A percentile compares a stretch with the other conserved stretches of the same genome.
Evolutionary conservation across 495 filamentous ascomycete genomes (phyloP).

Genomic region (Pseudoneurospora amorphoporcata): DNA sequence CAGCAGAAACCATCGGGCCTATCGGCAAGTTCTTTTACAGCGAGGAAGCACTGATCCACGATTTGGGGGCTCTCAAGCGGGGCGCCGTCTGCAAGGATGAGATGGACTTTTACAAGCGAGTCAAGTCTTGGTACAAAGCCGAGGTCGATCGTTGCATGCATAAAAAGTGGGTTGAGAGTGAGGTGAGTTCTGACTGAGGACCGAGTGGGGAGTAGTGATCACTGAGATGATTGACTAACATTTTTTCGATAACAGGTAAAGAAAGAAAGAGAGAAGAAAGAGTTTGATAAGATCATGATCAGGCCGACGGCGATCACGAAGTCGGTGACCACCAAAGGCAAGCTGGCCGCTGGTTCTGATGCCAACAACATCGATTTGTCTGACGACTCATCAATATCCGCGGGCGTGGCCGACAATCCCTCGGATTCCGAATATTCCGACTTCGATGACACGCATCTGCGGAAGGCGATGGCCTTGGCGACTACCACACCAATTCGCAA

Average conservation of each 20-base stretch:
- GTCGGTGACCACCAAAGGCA: not conserved
- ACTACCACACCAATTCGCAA: not conserved
- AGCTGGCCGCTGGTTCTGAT: not conserved
- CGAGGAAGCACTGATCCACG: conserved; percentile 11
- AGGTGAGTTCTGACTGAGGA: not conserved
- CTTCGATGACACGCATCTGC: not conserved
- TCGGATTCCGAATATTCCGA: not conserved
- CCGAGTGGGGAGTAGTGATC: not conserved
- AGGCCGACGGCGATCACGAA: not conserved
- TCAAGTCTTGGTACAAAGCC: conserved; percentile 23
- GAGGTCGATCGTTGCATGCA: conserved; percentile 17
- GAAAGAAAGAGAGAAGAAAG: not conserved
- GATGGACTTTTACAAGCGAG: conserved; percentile 15
- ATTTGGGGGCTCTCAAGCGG: conserved; percentile 11
- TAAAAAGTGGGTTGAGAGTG: not conserved
- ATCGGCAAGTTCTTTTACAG: conserved; percentile 12
- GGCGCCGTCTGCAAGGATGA: conserved; percentile 9
- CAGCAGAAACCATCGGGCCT: not conserved
- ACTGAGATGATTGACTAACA: not conserved
- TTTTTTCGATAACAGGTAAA: not conserved
- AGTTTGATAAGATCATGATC: not conserved
- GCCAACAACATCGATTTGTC: not conserved
- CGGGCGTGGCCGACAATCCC: not conserved
- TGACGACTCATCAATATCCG: not conserved
- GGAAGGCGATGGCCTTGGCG: not conserved